These are phyloP conservation scores for Luffa aegyptiaca DNA, from an alignment of 306 rosid genomes.

Conservation along the genomic window DNA sequence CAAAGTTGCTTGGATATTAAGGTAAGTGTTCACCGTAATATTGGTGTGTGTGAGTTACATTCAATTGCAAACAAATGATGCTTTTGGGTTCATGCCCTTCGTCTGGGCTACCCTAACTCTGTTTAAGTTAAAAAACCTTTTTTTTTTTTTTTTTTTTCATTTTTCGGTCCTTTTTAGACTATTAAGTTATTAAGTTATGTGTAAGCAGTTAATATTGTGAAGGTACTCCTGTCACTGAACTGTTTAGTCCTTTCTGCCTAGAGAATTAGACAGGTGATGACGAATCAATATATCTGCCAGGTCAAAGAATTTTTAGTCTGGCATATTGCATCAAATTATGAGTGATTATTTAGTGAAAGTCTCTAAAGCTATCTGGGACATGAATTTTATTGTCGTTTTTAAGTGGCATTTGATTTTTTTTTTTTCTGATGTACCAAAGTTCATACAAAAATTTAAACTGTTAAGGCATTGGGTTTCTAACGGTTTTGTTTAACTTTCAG, in stretches of 20 bases:
- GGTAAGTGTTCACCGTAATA: conserved; percentile 25
- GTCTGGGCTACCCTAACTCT: not conserved
- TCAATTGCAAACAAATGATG: not conserved
- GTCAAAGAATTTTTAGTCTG: not conserved
- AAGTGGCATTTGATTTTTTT: not conserved
- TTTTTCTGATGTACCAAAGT: not conserved
- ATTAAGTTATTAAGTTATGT: not conserved
- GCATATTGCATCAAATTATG: not conserved
- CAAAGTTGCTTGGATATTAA: conserved; percentile 75
- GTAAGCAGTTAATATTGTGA: not conserved
- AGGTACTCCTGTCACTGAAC: not conserved
- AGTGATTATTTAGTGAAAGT: not conserved
- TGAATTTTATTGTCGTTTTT: not conserved
- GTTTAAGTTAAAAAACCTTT: not conserved
- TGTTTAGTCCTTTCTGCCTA: not conserved
- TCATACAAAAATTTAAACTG: not conserved
- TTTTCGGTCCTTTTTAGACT: not conserved
- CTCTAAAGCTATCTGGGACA: not conserved
- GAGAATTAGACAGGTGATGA: not conserved
- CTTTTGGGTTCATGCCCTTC: not conserved
- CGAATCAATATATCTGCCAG: not conserved
- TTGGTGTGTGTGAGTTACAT: conserved; percentile 2
- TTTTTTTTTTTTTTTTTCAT: not conserved
- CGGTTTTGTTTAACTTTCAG: conserved; percentile 36
- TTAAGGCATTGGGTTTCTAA: not conserved